These are phyloP conservation scores for Leishmania major DNA, from an alignment of 208 protist genomes.

Conservation along the genomic window DNA sequence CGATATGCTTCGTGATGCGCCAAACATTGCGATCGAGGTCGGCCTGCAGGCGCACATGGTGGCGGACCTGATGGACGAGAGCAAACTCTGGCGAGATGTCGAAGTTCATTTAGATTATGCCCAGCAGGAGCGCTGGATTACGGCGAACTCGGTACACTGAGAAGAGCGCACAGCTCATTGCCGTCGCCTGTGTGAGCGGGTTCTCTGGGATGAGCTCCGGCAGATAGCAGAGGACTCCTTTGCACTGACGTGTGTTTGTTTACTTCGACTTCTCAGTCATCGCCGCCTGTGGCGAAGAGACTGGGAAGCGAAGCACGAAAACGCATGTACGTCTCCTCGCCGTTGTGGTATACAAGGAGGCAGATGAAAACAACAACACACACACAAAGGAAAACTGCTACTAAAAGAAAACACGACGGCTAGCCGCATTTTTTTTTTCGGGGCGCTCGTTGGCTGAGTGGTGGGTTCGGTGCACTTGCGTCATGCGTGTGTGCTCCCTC, in stretches of 20 bases:
- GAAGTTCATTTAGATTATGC: conserved; percentile 78
- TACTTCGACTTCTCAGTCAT: neutral
- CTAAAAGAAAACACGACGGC: neutral
- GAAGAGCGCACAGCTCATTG: neutral
- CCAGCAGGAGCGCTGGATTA: conserved; percentile 79
- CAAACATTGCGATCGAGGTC: conserved; percentile 82
- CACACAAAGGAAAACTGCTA: neutral
- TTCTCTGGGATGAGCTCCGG: neutral
- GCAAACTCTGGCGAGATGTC: conserved; percentile 56
- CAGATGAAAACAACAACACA: neutral
- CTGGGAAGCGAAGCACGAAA: neutral
- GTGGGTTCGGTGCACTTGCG: neutral
- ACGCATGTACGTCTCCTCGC: neutral
- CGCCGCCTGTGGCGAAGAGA: neutral
- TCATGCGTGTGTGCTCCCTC: neutral
- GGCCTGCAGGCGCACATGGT: conserved; percentile 78
- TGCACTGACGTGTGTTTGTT: neutral
- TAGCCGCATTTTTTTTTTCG: neutral
- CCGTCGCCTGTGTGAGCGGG: neutral
- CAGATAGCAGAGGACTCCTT: neutral
- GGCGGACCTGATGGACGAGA: conserved; percentile 78
- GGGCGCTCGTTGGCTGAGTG: neutral
- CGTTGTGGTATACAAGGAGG: neutral
- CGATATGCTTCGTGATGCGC: conserved; percentile 32
- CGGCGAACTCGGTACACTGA: conserved; percentile 63